Conservation (phyloP, 805 yeast genomes). For the Candida insectalens region DNA sequence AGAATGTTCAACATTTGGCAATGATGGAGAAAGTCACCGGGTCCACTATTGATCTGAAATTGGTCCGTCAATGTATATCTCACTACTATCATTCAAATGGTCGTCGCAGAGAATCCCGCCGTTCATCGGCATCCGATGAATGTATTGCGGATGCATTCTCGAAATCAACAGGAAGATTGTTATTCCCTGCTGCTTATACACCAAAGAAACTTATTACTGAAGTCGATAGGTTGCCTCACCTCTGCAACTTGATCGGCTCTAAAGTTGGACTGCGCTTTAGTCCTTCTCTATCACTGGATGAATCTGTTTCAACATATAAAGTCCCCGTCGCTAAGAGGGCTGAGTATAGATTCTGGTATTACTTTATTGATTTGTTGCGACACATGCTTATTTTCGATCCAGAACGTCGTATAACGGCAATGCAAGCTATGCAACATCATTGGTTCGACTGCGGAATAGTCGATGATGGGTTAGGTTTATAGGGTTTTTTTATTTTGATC, state of each 20-base stretch:
- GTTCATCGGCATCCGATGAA: conserved; percentile 6
- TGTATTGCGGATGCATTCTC: conserved; percentile 23
- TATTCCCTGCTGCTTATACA: conserved; percentile 28
- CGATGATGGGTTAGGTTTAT: conserved; percentile 48
- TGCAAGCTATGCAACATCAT: conserved; percentile 49
- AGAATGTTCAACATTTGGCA: conserved; percentile 87
- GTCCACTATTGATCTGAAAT: conserved; percentile 31
- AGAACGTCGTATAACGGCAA: conserved; percentile 39
- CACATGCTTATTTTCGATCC: conserved; percentile 42
- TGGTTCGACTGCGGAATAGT: conserved; percentile 64
- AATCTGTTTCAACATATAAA: conserved; percentile 14
- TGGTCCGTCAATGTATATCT: conserved; percentile 24
- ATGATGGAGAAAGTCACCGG: conserved; percentile 83
- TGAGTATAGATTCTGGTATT: conserved; percentile 74
- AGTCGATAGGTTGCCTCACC: conserved; percentile 21
- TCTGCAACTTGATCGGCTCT: conserved; percentile 20
- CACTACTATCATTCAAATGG: conserved; percentile 5
- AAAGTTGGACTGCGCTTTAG: conserved; percentile 22
- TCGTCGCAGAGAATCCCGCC: conserved; percentile 1
- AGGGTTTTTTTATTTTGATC: no score
- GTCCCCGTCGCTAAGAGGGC: conserved; percentile 38
- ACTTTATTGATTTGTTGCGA: conserved; percentile 47
- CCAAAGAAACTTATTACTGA: conserved; percentile 26
- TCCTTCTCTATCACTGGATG: conserved; percentile 14
- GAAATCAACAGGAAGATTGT: conserved; percentile 19